Evolutionary conservation across 495 filamentous ascomycete species (phyloP).

Genomic region (Aspergillus bridgeri): DNA sequence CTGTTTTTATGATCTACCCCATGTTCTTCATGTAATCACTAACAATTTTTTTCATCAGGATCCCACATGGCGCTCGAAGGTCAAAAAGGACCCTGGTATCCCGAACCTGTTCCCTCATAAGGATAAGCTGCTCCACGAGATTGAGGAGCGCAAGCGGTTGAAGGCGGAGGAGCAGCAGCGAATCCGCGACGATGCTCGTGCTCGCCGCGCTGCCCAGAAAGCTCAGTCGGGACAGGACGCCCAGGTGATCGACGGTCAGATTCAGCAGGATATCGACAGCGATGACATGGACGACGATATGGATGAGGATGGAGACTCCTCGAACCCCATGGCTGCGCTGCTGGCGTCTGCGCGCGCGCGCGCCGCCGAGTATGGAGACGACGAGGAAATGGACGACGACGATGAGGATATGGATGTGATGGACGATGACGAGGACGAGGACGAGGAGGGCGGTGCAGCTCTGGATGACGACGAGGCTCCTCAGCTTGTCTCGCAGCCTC

Average conservation of each 20-base stretch:
- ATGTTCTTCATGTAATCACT: conserved; percentile 2
- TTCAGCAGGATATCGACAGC: conserved; percentile 43
- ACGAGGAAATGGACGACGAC: conserved; percentile 52
- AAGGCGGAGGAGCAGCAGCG: conserved; percentile 76
- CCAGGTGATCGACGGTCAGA: conserved; percentile 30
- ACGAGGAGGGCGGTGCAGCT: conserved; percentile 40
- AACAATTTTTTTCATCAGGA: conserved; percentile 53
- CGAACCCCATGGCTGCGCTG: conserved; percentile 89
- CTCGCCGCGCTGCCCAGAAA: conserved; percentile 49
- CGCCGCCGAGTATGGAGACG: conserved; percentile 71
- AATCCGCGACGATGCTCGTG: conserved; percentile 67
- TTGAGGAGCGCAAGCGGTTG: conserved; percentile 77
- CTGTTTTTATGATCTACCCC: conserved; percentile 3
- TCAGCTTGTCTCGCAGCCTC: conserved; percentile 29
- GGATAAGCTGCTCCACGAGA: conserved; percentile 87
- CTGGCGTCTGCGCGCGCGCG: conserved; percentile 86
- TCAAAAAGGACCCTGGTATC: conserved; percentile 97
- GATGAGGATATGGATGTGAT: conserved; percentile 60
- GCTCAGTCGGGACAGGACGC: conserved; percentile 32
- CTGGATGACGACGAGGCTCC: conserved; percentile 44
- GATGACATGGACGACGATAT: conserved; percentile 52
- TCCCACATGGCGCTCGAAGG: conserved; percentile 85
- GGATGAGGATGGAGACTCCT: conserved; percentile 57
- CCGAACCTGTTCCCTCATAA: conserved; percentile 98
- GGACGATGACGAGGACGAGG: conserved; percentile 47